Evolutionary conservation across 2,329 filamentous ascomycete species (phyloP).

Genomic region (Microsporum audouinii): DNA sequence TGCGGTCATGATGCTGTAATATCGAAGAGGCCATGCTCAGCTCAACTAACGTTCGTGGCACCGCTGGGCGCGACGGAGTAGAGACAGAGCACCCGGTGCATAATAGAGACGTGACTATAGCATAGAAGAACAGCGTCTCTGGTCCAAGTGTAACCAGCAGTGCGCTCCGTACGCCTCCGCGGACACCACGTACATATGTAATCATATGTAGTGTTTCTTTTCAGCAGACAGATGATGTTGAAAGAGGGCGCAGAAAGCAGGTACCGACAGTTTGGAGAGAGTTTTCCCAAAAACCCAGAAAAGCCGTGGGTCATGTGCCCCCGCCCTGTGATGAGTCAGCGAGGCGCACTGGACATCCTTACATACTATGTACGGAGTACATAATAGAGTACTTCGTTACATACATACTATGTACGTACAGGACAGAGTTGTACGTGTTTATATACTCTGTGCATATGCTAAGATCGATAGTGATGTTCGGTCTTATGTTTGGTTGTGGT

Average conservation of each 20-base stretch:
- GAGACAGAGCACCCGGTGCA: not conserved
- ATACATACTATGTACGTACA: not conserved
- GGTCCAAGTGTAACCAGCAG: not conserved
- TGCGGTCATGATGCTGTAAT: not conserved
- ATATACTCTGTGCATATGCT: not conserved
- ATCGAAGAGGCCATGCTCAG: not conserved
- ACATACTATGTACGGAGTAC: too few relatives aligned
- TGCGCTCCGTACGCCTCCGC: too few relatives aligned
- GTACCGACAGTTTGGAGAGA: constrained; percentile 14
- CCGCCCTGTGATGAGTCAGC: not conserved
- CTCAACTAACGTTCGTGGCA: not conserved
- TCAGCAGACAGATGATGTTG: not conserved
- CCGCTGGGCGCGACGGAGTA: not conserved
- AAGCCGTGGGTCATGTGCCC: constrained; percentile 7
- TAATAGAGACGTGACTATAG: not conserved
- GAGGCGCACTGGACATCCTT: not conserved
- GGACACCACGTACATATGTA: too few relatives aligned
- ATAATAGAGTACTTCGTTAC: too few relatives aligned
- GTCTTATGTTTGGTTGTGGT: not conserved
- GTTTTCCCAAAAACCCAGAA: constrained; percentile 3
- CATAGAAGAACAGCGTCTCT: not conserved
- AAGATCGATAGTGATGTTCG: not conserved
- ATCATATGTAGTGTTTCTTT: too few relatives aligned
- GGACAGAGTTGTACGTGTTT: not conserved
- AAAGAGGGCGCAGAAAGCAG: not conserved